A percentile compares a stretch with the other conserved stretches of the same genome.
phyloP scores from a whole-genome alignment of 371 early-diverging fungal species.

The Zychaea mexicana region DNA sequence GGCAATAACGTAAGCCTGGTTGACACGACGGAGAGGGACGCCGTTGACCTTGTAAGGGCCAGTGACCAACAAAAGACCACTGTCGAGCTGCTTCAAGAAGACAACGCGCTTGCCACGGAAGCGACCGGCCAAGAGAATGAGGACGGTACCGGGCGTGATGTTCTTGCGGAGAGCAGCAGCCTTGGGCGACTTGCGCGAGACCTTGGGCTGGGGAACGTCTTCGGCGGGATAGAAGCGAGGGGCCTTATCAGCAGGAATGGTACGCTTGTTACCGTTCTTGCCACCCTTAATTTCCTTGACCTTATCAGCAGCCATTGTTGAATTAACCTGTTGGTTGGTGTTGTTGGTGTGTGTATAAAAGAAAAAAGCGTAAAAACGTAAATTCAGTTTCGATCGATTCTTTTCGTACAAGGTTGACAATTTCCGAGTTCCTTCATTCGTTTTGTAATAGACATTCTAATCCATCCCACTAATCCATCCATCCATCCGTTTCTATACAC shows the following conservation, averaged over 20 bases:
- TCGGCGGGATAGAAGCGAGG: conserved; percentile 88
- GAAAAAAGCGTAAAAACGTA: background rate
- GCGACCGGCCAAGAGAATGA: conserved; percentile 96
- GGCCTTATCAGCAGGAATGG: conserved; percentile 74
- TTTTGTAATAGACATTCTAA: too few relatives aligned
- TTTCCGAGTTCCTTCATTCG: too few relatives aligned
- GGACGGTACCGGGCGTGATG: conserved; percentile 97
- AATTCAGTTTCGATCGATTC: background rate
- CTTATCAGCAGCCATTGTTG: conserved; percentile 68
- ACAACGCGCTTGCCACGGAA: conserved; percentile 98
- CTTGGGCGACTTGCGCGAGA: conserved; percentile 79
- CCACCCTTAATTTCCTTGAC: conserved; percentile 76
- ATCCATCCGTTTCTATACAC: conserved; percentile 10
- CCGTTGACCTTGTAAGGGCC: conserved; percentile 99
- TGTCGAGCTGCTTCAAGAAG: conserved; percentile 95
- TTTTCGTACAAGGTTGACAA: background rate
- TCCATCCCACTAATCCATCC: too few relatives aligned
- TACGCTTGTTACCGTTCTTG: conserved; percentile 84
- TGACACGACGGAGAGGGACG: conserved; percentile 96
- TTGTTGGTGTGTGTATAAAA: conserved; percentile 3
- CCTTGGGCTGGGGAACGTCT: conserved; percentile 80
- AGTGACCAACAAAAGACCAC: conserved; percentile 95
- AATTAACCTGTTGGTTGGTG: conserved; percentile 4
- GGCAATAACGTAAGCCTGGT: conserved; percentile 98
- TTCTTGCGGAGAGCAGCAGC: conserved; percentile 78